These are phyloP conservation scores for Penicillium sp. DNA, from an alignment of 2,329 filamentous ascomycete genomes.

Conservation along the genomic window DNA sequence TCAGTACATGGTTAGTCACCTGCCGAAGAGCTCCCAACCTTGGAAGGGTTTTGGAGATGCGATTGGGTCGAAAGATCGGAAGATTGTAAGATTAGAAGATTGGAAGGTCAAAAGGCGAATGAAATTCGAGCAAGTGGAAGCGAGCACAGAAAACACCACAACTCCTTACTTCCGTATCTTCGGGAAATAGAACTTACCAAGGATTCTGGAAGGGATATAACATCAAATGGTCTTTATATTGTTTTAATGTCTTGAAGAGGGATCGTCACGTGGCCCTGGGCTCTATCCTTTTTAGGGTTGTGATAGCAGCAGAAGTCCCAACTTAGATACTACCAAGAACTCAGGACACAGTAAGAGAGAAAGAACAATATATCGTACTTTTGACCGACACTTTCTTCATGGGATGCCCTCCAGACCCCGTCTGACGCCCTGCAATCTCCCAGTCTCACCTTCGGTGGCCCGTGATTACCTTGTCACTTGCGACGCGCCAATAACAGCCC, in stretches of 20 bases:
- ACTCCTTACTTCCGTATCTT: not conserved
- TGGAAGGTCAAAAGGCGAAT: not conserved
- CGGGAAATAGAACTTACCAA: not conserved
- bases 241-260: not conserved
- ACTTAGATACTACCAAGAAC: not conserved
- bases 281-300: not conserved
- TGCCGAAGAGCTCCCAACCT: not conserved
- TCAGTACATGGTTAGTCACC: not conserved
- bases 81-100: not conserved
- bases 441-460: conserved; percentile 1
- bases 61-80: conserved; percentile 2
- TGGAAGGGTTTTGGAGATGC: not conserved
- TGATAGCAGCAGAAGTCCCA: not conserved
- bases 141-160: not conserved
- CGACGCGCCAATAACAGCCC: not conserved
- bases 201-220: not conserved
- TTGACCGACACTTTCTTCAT: not conserved
- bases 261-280: conserved; percentile 1
- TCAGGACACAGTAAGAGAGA: not conserved
- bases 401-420: not conserved
- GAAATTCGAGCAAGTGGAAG: not conserved
- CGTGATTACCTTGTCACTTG: conserved; percentile 1
- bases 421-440: conserved; percentile 1
- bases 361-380: not conserved
- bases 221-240: not conserved